Evolutionary conservation across 495 filamentous ascomycete genomes (phyloP).

Genomic region (Margaritispora aquatica): DNA sequence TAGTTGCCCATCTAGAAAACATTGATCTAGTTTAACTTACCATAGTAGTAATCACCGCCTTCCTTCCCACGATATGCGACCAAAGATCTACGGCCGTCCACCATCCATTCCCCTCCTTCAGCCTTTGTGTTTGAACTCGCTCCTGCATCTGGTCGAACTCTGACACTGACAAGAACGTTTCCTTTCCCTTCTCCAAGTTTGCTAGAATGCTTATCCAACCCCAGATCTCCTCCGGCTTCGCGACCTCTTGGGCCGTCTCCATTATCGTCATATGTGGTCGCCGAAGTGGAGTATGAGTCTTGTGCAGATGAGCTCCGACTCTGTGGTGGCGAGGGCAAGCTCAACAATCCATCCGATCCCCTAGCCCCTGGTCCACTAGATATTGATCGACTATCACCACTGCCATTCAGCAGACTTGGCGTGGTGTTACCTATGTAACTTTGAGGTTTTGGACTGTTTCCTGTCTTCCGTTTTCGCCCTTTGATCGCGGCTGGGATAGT

Average conservation of each 20-base stretch:
- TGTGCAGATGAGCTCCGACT: slow-evolving; percentile 86
- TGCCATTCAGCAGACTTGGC: slow-evolving; percentile 73
- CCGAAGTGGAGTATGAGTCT: slow-evolving; percentile 84
- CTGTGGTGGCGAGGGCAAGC: slow-evolving; percentile 70
- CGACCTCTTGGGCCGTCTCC: slow-evolving; percentile 44
- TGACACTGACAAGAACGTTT: slow-evolving; percentile 92
- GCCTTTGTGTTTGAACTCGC: slow-evolving; percentile 51
- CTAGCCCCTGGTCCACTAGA: slow-evolving; percentile 47
- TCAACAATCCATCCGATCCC: slow-evolving; percentile 64
- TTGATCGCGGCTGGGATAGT: slow-evolving; percentile 26
- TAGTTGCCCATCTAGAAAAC: not conserved
- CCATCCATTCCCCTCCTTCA: slow-evolving; percentile 81
- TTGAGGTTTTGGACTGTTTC: slow-evolving; percentile 29
- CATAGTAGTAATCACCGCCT: slow-evolving; percentile 88
- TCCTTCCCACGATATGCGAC: slow-evolving; percentile 83
- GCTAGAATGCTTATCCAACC: slow-evolving; percentile 38
- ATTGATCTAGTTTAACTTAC: slow-evolving; percentile 40
- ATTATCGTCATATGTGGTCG: slow-evolving; percentile 76
- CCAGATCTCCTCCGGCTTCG: slow-evolving; percentile 29
- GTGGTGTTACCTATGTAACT: slow-evolving; percentile 49
- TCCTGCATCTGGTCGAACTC: slow-evolving; percentile 77
- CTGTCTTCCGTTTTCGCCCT: slow-evolving; percentile 33
- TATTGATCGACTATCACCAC: slow-evolving; percentile 67
- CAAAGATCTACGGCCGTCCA: slow-evolving; percentile 77
- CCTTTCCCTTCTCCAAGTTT: slow-evolving; percentile 66